Base-by-base conservation (phyloP, 768 basidiomycete genomes). In the Thelephora aurantiotincta region DNA sequence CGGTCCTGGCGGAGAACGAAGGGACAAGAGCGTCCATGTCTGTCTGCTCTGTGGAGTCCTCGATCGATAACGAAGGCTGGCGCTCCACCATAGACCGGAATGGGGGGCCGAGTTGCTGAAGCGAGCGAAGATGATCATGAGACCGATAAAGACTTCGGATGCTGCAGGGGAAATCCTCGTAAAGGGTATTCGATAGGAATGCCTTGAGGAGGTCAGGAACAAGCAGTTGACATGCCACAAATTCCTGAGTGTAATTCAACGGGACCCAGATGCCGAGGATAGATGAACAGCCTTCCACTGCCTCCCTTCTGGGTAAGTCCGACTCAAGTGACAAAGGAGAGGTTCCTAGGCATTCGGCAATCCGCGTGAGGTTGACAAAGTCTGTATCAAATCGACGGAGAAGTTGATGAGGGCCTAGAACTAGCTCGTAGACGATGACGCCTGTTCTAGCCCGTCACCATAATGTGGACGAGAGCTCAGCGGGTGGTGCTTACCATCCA, bases 341-440 rank as follows among this genome's bases (percentile, higher is more conserved):
- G 49, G 70, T 57, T 42, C 66, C 65, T 43, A 72, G 65, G 59
- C 68, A 66, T 23, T 67, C 63, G 3, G 72, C 60, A 43, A 83
- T 73, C 18, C 75, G 70, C 37, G 79, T 72, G 42, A 85, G 68
- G 59, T 86, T 82, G 55, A 86, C 82, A 54, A 81, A 86, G 56
- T 83, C 81, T 33, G 82, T 82, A 63, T 86, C 83, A 47, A 85
- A 77, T 52, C 84, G 78, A 54, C 84, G 77, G 52, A 85, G 63
- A 43, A 86, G 67, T 30, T 71, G 64, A 45, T 68, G 67, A 6
- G 70, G 60, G 35, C 74, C 77, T 9, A 85, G 68, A 45, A 64
- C 68, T 61, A 77, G 81, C 58, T 81, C 80, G 61, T 84, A 86
- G 44, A 86, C 82, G 35, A 80, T 74, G 48, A 86, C 79, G 54